Evolutionary conservation across 2,329 filamentous ascomycete species (phyloP), one percentile per base, ranked within the genome.

Genomic region (Pestalotiopsis sp.): DNA sequence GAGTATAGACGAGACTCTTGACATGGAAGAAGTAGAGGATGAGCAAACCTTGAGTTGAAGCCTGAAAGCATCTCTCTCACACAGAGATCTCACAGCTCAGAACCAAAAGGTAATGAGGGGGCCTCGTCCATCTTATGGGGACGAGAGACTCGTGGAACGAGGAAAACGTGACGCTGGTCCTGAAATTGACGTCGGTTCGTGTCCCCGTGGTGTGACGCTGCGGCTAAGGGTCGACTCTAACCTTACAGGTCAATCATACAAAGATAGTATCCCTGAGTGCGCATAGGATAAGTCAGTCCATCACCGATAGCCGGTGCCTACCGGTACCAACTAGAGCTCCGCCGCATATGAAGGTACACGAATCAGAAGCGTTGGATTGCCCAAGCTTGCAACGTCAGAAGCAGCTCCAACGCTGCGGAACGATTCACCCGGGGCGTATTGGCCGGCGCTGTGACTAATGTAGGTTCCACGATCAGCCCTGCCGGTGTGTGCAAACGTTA

Each of bases 31-130:
- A 66, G 64, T 62, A 31, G 31, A 61, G 3, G 20, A 62, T 56
- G 59, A 63, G 65, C 68, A 69, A 69, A 69, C 68, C 68, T 69
- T 69, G 52, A 67, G 17, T n/a, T 52, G 45, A 20, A 52, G 68
- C 36, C 68, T 69, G 62, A 65, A 49, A 60, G 36, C n/a, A 40
- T 58, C 31, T 52, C 31, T 23, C 17, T 52, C 41, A 56, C n/a
- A 31, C 56, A 25, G 27, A 41, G 14, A 4, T 66, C 49, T 2
- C 41, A 9, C 36, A n/a, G n/a, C 20, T 13, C 13, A 36, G 62
- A 25, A 60, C 41, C 7, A 17, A 14, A 14, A 49, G 13, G 38
- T 27, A 58, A n/a, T 13, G 17, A 56, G 59, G 65, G 65, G 65
- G 65, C 38, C n/a, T 36, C 5, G 27, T 23, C n/a, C 17, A 36